Evolutionary conservation across 2,329 filamentous ascomycete species (phyloP).

Genomic region (Epichloe baconii): DNA sequence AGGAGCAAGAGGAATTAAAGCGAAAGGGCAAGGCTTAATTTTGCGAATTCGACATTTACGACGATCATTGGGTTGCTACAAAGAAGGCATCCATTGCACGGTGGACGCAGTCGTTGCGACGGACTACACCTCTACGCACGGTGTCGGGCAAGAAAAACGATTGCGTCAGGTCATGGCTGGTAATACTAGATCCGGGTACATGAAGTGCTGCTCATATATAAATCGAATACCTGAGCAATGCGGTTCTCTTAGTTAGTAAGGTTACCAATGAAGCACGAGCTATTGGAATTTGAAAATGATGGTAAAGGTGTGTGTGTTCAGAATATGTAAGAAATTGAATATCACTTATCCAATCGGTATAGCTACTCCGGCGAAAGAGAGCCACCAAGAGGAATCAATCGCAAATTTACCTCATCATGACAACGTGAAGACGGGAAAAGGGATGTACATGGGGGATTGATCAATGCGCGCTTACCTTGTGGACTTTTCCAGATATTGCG

Average conservation of each 20-base stretch:
- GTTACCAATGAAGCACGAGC: background rate
- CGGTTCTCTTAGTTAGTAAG: too few relatives aligned
- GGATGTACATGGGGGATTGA: background rate
- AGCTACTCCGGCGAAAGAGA: conserved; percentile 78
- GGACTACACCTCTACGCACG: too few relatives aligned
- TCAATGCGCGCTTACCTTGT: background rate
- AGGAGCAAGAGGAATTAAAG: conserved; percentile 52
- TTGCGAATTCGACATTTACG: background rate
- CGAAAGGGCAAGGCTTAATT: conserved; percentile 35
- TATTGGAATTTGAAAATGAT: conserved; percentile 6
- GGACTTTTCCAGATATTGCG: background rate
- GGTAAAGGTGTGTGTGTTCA: conserved; percentile 36
- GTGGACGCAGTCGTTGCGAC: too few relatives aligned
- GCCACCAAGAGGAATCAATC: conserved; percentile 82
- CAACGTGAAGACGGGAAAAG: conserved; percentile 8
- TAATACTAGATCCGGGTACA: too few relatives aligned
- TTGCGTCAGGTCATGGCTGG: too few relatives aligned
- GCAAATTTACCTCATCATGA: conserved; percentile 95
- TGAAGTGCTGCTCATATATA: too few relatives aligned
- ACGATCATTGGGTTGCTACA: background rate
- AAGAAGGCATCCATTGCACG: background rate
- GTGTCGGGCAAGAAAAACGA: too few relatives aligned
- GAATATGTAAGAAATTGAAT: conserved; percentile 98
- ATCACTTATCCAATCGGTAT: conserved; percentile 69
- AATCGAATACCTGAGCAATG: too few relatives aligned